These are phyloP conservation scores for Hanseniaspora jakobsenii DNA, from an alignment of 805 yeast genomes.

Conservation along the genomic window DNA sequence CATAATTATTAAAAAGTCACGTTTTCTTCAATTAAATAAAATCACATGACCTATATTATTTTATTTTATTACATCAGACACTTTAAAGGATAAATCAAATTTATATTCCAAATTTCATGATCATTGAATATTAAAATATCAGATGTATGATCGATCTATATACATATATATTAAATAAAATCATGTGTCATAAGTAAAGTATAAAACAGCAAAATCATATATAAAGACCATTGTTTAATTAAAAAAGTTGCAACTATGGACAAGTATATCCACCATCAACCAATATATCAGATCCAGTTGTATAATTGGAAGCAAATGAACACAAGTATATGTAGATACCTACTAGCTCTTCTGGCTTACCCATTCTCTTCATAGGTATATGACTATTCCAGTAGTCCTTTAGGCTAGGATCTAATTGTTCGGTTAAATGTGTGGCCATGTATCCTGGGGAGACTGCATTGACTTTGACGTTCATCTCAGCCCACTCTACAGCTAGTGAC, in stretches of 20 bases:
- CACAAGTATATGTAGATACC: slow-evolving; percentile 76
- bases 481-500: slow-evolving; percentile 80
- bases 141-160: too few species aligned
- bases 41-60: too few species aligned
- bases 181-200: too few species aligned
- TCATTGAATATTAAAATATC: too few species aligned
- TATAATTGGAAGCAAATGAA: slow-evolving; percentile 65
- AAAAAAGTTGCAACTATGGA: too few species aligned
- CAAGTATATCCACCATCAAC: slow-evolving; percentile 65
- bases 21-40: too few species aligned
- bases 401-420: slow-evolving; percentile 35
- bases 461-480: slow-evolving; percentile 66
- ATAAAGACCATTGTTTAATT: too few species aligned
- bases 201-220: background rate
- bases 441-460: slow-evolving; percentile 81
- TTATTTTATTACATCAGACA: too few species aligned
- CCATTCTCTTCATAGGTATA: slow-evolving; percentile 66
- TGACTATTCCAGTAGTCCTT: slow-evolving; percentile 38
- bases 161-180: too few species aligned
- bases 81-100: too few species aligned
- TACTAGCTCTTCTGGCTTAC: slow-evolving; percentile 55
- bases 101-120: too few species aligned
- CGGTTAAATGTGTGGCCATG: slow-evolving; percentile 57
- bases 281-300: slow-evolving; percentile 64
- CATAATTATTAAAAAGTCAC: too few species aligned